Base-by-base conservation (phyloP, 2,329 filamentous ascomycete species). In the Fusarium guadeloupense region DNA sequence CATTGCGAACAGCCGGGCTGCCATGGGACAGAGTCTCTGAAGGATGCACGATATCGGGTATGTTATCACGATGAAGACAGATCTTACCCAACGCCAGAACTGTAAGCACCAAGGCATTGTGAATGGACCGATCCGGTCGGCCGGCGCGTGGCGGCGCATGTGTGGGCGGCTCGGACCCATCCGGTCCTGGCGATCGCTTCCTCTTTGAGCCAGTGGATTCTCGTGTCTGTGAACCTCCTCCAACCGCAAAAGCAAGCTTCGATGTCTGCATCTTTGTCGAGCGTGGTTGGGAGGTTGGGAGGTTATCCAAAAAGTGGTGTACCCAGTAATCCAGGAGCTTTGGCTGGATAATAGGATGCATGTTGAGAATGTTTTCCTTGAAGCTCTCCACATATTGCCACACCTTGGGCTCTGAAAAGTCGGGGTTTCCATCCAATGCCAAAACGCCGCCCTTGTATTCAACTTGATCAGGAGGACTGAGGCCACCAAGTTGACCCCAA, bases 41-140 rank as follows among this genome's bases (percentile, higher is more conserved):
- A 12, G 69, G 57, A 47, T 75, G 73, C 4, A 90, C 81, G 3
- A 89, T 78, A 45, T 88, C 84, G 0, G 85, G 85, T 4, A 89
- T 79, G 59, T 77, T 79, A 1, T 81, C 79, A 38, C 79, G 81
- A 64, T 83, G 75, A 9, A 80, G 73, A 68, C 91, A 94, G 12
- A 98, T 90, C 70, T 92, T 93, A n/a, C 95, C 95, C 7, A 99
- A 78, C 0, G 94, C 94, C 48, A 98, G 81, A 1, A 97, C 86
- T 5, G 94, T 81, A 3, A 97, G 82, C 1, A 97, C 85, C 33
- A 97, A 82, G 0, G 92, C 93, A 65, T 91, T 96, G 46, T 88
- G 84, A 14, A 95, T 87, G 7, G 89, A 91, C 46, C 89, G 81
- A 64, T 83, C 84, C 3, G 86, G 85, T 52, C 79, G 79, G 4